Evolutionary conservation across 441 rosid genomes (phyloP).

Genomic region (Erodium texanum): DNA sequence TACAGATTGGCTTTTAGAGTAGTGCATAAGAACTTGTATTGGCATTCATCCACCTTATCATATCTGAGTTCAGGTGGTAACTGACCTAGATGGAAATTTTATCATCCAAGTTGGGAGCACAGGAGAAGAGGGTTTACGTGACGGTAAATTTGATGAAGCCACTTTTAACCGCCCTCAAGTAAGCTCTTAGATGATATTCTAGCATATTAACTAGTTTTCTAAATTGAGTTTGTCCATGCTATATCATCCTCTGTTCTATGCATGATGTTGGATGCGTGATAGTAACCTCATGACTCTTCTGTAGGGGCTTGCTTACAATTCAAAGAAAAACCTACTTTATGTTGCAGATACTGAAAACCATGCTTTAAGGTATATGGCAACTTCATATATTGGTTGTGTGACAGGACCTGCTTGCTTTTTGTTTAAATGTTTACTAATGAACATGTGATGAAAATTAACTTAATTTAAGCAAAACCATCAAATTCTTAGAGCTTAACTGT

Average conservation of each 20-base stretch:
- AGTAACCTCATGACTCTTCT: constrained; percentile 20
- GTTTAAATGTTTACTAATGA: background rate
- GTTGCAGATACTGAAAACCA: constrained; percentile 96
- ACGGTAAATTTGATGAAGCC: constrained; percentile 82
- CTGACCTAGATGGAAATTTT: constrained; percentile 81
- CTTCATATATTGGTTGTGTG: constrained; percentile 14
- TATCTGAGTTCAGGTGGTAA: constrained; percentile 59
- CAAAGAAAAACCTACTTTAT: constrained; percentile 76
- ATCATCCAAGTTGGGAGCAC: constrained; percentile 76
- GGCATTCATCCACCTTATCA: background rate
- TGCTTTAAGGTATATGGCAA: constrained; percentile 61
- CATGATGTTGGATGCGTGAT: constrained; percentile 1
- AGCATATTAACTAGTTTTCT: background rate
- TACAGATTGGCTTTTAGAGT: background rate
- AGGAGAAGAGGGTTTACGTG: constrained; percentile 71
- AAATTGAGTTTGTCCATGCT: background rate
- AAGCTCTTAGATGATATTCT: constrained; percentile 14
- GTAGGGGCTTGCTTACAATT: constrained; percentile 86
- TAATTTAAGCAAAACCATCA: background rate
- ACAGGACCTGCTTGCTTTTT: background rate
- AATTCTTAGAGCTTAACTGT: background rate
- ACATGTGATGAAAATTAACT: background rate
- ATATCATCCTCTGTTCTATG: constrained; percentile 3
- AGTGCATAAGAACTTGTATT: background rate
- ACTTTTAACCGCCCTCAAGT: constrained; percentile 86